Evolutionary conservation across 176 grass and related monocot species (phyloP), one percentile per base, ranked within the genome.

Genomic region (Oryza meridionalis): DNA sequence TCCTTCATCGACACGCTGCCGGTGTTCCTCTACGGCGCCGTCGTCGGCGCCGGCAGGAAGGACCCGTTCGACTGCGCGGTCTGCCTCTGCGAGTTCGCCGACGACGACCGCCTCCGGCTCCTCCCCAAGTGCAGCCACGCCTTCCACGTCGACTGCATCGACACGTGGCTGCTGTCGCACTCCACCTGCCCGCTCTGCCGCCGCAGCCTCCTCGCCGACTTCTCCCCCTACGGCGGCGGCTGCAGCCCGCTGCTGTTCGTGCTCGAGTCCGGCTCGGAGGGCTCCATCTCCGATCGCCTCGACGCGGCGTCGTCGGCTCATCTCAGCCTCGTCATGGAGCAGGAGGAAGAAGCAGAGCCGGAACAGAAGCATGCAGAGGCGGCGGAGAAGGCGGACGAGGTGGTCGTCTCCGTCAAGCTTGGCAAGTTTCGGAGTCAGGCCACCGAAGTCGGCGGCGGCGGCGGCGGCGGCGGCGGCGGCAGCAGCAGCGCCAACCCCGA

Each of bases 1-100:
- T 75, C 89, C 61, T 99, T 99, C 83, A 94, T 97, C 75, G 88
- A 88, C 67, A 61, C 72, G 72, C 94, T 97, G 43, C 90, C 94
- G 15, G 78, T 91, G 16, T 97, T 97, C 77, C 82, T 88, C 7
- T 92, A 99, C 84, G 85, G 87, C 47, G 78, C 86, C 53, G 80
- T 86, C n/a, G 84, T 83, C 44, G 88, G 85, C 33, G 82, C 73
- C 62, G 83, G 67, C 15, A 16, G 78, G 78, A 85, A 78, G 44
- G 83, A 88, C 42, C 93, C 93, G 2, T 95, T 95, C 88, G 93
- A 95, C 45, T 94, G 88, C 67, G 86, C 83, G 12, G 86, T 94
- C 6, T 94, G 92, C 84, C 77, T 94, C 7, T 81, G 86, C 63
- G 80, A 80, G 79, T 88, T 88, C 66, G 79, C 9, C 14, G 80